Evolutionary conservation across 352 stramenopile species (phyloP).

Genomic region (Thalassiosira sp.): DNA sequence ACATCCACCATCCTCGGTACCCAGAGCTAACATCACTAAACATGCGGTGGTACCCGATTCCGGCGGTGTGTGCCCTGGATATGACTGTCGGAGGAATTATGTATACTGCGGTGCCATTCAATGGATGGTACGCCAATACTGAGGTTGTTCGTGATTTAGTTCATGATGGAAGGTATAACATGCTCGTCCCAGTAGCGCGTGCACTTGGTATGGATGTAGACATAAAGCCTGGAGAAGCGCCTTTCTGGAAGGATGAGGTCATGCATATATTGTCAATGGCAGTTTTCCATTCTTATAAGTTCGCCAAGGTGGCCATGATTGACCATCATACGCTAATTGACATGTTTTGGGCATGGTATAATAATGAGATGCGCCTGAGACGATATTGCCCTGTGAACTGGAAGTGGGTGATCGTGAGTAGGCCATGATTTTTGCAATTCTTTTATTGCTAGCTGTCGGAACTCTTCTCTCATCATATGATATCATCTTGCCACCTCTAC

Average conservation of each 20-base stretch:
- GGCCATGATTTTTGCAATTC: background rate
- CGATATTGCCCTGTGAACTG: conserved; percentile 52
- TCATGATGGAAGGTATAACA: conserved; percentile 31
- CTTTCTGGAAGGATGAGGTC: conserved; percentile 43
- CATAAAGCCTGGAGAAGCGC: conserved; percentile 37
- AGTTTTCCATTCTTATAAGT: conserved; percentile 39
- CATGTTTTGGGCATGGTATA: conserved; percentile 48
- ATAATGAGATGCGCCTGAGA: conserved; percentile 17
- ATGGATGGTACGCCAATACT: conserved; percentile 55
- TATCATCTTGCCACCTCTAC: background rate
- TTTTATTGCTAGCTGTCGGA: too few relatives aligned
- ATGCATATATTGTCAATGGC: conserved; percentile 34
- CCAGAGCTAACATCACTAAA: conserved; percentile 24
- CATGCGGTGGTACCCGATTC: conserved; percentile 47
- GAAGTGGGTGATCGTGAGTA: conserved; percentile 53
- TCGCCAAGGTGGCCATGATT: conserved; percentile 37
- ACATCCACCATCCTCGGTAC: conserved; percentile 43
- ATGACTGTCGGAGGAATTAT: conserved; percentile 35
- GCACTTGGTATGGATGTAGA: conserved; percentile 36
- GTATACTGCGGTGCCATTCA: conserved; percentile 49
- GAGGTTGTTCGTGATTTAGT: conserved; percentile 40
- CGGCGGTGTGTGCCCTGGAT: conserved; percentile 43
- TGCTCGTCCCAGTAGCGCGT: conserved; percentile 36
- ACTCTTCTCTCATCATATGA: background rate
- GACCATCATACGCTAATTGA: conserved; percentile 43